Evolutionary conservation across 1,284 basidiomycete genomes (phyloP), one percentile per base, ranked within the genome.

Genomic region (Ceratobasidium sp.): DNA sequence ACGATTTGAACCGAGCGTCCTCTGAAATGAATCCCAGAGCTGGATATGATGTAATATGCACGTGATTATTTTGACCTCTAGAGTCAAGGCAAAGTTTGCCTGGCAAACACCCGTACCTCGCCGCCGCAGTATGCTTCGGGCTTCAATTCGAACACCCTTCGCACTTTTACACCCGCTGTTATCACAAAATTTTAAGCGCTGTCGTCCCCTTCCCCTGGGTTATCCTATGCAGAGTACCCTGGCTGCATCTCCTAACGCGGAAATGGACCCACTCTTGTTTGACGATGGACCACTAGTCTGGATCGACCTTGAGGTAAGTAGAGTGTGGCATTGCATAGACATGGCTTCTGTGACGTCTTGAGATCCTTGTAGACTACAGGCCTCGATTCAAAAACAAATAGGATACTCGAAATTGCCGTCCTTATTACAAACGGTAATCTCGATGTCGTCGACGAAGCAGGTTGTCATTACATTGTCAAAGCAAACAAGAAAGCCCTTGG

Each of bases 381-480:
- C 3, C 77, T 89, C 25, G 79, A 90, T 75, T 82, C 83, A 2
- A 81, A 83, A 31, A 86, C 77, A 32, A 90, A 94, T 76, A 86
- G 86, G 69, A 85, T 94, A 27, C 76, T 94, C 3, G 92, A 94
- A 76, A 73, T 77, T 86, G 93, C 79, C 0, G 90, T 93, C 34
- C 78, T 95, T 32, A 88, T 95, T 55, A 94, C 93, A 1, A 84
- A 94, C 72, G 92, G 91, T 7, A 84, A 93, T 71, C 79, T 95
- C 42, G 83, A 90, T 22, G 75, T 84, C 5, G 85, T 95, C 2
- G 92, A 94, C 75, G 82, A 86, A 8, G 75, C 38, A 31, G 91
- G 93, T 1, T 80, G 94, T 6, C 80, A 88, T 73, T 93, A 85
- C 72, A 84, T 92, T 22, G 86, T 95, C 65, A 79, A 78, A 22